phyloP scores from a whole-genome alignment of 192 early-diverging fungal genomes.

The Backusella westeae region DNA sequence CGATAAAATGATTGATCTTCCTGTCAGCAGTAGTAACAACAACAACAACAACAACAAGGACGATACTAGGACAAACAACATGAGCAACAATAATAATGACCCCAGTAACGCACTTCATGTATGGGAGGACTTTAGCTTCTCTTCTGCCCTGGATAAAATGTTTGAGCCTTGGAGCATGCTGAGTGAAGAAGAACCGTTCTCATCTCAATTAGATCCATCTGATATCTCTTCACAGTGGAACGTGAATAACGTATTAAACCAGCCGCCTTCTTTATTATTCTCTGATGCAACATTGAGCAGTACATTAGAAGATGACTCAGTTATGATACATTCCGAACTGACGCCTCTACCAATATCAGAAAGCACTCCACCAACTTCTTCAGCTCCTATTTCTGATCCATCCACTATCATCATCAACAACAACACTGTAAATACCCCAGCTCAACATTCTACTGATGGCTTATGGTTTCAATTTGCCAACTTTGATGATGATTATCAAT shows the following conservation, averaged over 20 bases:
- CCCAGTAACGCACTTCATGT: neutral
- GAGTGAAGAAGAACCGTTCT: conserved; percentile 7
- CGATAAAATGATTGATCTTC: neutral
- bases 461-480: conserved; percentile 17
- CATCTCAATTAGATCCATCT: neutral
- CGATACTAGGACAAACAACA: neutral
- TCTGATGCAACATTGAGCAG: conserved; percentile 15
- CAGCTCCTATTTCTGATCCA: neutral
- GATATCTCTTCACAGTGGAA: neutral
- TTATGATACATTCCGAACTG: too few relatives aligned
- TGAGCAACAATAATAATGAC: neutral
- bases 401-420: neutral
- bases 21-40: neutral
- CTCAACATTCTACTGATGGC: conserved; percentile 8
- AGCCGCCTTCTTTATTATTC: conserved; percentile 13
- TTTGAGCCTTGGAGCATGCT: conserved; percentile 10
- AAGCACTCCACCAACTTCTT: neutral
- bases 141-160: neutral
- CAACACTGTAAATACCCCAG: neutral
- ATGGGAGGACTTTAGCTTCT: conserved; percentile 16
- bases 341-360: neutral
- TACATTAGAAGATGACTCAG: conserved; percentile 8
- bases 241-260: neutral
- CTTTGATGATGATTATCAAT: conserved; percentile 15
- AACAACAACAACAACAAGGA: neutral